A percentile compares a stretch with the other conserved stretches of the same genome.
These are phyloP conservation scores for Moesziomyces antarcticus DNA, from an alignment of 1,284 basidiomycete species.

Conservation along the genomic window DNA sequence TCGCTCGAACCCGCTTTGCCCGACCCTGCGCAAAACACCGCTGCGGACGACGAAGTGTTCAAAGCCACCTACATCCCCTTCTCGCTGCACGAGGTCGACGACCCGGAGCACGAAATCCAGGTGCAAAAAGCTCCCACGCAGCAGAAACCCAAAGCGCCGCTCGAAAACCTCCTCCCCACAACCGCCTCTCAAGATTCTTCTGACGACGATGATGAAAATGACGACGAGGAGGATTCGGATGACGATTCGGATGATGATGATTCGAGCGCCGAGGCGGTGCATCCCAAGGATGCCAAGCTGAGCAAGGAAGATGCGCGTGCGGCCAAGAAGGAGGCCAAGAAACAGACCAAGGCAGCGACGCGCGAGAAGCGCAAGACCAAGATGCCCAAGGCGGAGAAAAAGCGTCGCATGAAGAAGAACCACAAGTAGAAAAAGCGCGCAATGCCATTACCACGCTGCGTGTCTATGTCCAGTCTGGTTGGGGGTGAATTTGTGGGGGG, in stretches of 20 bases:
- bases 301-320: constrained; percentile 41
- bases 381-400: constrained; percentile 66
- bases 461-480: neutral
- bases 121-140: constrained; percentile 13
- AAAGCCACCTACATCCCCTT: constrained; percentile 62
- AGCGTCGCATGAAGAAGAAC: constrained; percentile 60
- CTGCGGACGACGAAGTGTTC: constrained; percentile 59
- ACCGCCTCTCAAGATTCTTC: constrained; percentile 1
- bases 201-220: constrained; percentile 8
- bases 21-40: neutral
- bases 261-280: constrained; percentile 7
- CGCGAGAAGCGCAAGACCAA: constrained; percentile 64
- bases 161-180: constrained; percentile 8
- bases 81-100: constrained; percentile 63
- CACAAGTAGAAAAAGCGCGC: constrained; percentile 27
- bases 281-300: constrained; percentile 35
- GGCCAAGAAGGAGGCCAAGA: constrained; percentile 54
- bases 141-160: neutral
- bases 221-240: constrained; percentile 13
- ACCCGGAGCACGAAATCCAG: constrained; percentile 63
- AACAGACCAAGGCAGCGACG: constrained; percentile 54
- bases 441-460: neutral
- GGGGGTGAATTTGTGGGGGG: neutral
- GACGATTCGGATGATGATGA: constrained; percentile 8
- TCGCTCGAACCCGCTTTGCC: constrained; percentile 9